A percentile compares a stretch with the other conserved stretches of the same genome.
These are phyloP conservation scores for Phytophthora idaei DNA, from an alignment of 352 stramenopile genomes.

Conservation along the genomic window DNA sequence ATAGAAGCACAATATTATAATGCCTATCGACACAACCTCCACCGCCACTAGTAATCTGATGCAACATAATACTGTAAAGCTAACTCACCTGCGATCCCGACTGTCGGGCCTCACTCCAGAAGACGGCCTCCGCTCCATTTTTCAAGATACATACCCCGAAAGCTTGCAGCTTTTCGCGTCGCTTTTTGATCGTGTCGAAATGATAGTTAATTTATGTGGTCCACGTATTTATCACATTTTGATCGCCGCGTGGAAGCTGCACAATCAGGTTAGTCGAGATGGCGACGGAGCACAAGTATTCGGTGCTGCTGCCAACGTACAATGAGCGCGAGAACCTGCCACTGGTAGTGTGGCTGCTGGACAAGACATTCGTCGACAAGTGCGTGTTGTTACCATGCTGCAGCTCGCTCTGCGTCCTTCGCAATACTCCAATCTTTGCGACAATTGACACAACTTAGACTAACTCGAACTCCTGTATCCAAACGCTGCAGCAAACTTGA, in stretches of 20 bases:
- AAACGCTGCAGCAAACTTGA: constrained; percentile 63
- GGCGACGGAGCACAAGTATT: constrained; percentile 78
- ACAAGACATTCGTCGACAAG: constrained; percentile 93
- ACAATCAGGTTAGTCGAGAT: constrained; percentile 19
- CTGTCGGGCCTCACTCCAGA: constrained; percentile 20
- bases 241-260: constrained; percentile 20
- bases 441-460: neutral
- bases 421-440: constrained; percentile 5
- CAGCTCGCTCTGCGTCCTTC: constrained; percentile 2
- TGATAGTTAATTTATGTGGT: constrained; percentile 3
- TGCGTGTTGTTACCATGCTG: constrained; percentile 37
- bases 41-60: neutral
- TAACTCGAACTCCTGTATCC: neutral
- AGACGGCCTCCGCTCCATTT: constrained; percentile 24
- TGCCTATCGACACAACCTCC: neutral
- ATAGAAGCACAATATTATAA: neutral
- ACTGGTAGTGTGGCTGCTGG: constrained; percentile 96
- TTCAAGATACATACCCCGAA: neutral
- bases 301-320: constrained; percentile 97
- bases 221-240: constrained; percentile 6
- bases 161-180: neutral
- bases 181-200: constrained; percentile 4
- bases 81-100: constrained; percentile 23
- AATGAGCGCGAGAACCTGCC: constrained; percentile 99
- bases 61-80: neutral